These are phyloP conservation scores for Plasmodium gaboni DNA, from an alignment of 169 alveolate genomes.

Conservation along the genomic window DNA sequence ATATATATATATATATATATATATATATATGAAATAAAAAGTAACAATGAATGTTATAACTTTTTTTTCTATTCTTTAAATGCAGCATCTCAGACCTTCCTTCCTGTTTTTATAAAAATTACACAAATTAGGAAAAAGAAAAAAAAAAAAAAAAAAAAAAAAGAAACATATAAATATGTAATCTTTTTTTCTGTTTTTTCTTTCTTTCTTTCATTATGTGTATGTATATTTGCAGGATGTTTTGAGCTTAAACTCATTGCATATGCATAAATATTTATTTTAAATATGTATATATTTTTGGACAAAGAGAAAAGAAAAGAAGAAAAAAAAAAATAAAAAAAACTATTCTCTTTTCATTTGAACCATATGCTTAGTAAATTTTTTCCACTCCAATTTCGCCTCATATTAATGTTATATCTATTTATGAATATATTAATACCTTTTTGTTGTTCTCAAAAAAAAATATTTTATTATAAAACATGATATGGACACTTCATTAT, in stretches of 20 bases:
- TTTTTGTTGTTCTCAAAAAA: no score
- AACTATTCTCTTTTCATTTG: no score
- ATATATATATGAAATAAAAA: neutral
- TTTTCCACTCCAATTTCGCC: no score
- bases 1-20: neutral
- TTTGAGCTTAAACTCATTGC: conserved; percentile 78
- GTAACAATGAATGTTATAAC: no score
- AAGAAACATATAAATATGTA: neutral
- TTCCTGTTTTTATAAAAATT: conserved; percentile 74
- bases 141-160: conserved; percentile 18
- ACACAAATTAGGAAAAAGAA: conserved; percentile 39
- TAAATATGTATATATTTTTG: no score
- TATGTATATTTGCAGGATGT: conserved; percentile 79
- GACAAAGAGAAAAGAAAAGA: no score
- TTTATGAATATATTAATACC: no score
- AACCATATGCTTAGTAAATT: no score
- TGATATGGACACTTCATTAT: no score
- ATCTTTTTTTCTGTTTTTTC: neutral
- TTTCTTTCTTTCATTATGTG: conserved; percentile 35
- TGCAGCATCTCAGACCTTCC: conserved; percentile 80
- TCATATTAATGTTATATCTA: no score
- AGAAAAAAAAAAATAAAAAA: no score
- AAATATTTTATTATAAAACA: no score
- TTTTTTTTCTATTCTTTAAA: conserved; percentile 32
- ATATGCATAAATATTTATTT: neutral